phyloP scores from a whole-genome alignment of 2,329 filamentous ascomycete genomes.

The Coniochaeta sp. region DNA sequence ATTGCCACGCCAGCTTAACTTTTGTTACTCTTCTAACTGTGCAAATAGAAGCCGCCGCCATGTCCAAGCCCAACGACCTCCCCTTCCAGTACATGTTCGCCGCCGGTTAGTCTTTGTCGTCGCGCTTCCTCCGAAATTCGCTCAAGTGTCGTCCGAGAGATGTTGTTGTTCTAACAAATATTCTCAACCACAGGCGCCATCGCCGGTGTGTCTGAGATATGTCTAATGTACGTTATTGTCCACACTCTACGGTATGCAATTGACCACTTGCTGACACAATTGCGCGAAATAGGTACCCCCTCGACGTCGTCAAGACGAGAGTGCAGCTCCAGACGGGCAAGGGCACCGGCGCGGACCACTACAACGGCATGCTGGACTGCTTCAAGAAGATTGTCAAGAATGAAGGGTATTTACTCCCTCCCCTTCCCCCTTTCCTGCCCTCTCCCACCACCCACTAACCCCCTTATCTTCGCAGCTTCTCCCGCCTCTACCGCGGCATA shows the following conservation, averaged over 20 bases:
- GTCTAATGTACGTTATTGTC: constrained; percentile 22
- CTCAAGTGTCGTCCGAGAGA: constrained; percentile 15
- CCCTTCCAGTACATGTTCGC: constrained; percentile 94
- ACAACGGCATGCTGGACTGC: constrained; percentile 97
- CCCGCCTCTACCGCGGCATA: constrained; percentile 92
- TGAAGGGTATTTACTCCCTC: no score
- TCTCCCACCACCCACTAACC: no score
- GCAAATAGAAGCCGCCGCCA: constrained; percentile 30
- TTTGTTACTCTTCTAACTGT: background rate
- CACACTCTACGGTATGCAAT: background rate
- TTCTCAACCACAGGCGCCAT: constrained; percentile 63
- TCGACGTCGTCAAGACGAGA: constrained; percentile 96
- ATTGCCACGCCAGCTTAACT: no score
- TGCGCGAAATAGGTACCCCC: constrained; percentile 72
- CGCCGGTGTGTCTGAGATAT: constrained; percentile 93
- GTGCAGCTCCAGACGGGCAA: constrained; percentile 74
- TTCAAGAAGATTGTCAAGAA: constrained; percentile 94
- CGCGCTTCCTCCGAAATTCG: constrained; percentile 22
- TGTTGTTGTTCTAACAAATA: no score
- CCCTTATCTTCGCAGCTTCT: no score
- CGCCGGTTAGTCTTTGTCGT: constrained; percentile 55
- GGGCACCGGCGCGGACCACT: constrained; percentile 66
- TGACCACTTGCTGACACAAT: constrained; percentile 7
- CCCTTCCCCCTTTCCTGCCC: no score
- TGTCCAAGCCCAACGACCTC: constrained; percentile 63